A percentile compares a stretch with the other conserved stretches of the same genome.
phyloP scores from a whole-genome alignment of 768 basidiomycete species.

The Lentinula aciculospora region DNA sequence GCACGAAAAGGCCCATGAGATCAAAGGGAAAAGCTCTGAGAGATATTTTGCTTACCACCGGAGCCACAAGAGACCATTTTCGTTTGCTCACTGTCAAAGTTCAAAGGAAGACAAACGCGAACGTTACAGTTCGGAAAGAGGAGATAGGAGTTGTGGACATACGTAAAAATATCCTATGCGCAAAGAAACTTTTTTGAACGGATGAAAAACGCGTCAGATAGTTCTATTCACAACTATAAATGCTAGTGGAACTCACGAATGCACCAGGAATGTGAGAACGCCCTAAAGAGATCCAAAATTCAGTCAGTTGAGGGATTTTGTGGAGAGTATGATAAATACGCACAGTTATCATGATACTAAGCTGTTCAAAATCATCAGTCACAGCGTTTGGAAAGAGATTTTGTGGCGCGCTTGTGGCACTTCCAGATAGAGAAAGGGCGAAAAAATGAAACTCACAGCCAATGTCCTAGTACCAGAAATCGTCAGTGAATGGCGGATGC shows the following conservation, averaged over 20 bases:
- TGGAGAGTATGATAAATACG: neutral
- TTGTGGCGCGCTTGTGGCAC: neutral
- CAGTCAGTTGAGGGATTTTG: too few relatives aligned
- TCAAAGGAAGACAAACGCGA: neutral
- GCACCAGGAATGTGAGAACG: constrained; percentile 26
- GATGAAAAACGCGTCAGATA: neutral
- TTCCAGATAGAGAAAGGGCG: neutral
- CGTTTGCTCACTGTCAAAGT: constrained; percentile 25
- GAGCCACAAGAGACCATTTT: constrained; percentile 25
- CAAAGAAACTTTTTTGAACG: constrained; percentile 25
- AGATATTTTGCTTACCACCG: constrained; percentile 21
- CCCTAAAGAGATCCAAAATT: constrained; percentile 14
- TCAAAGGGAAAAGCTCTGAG: neutral
- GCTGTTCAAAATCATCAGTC: neutral
- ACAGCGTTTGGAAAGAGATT: neutral
- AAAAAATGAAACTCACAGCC: neutral
- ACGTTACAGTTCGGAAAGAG: neutral
- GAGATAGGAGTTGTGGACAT: constrained; percentile 10
- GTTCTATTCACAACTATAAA: neutral
- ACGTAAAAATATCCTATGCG: constrained; percentile 33
- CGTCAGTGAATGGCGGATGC: neutral
- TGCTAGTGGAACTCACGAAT: constrained; percentile 14
- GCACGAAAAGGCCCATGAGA: neutral
- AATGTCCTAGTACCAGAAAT: neutral
- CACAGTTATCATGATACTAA: constrained; percentile 9